Evolutionary conservation across 495 filamentous ascomycete genomes (phyloP).

Genomic region (Neurospora intermedia): DNA sequence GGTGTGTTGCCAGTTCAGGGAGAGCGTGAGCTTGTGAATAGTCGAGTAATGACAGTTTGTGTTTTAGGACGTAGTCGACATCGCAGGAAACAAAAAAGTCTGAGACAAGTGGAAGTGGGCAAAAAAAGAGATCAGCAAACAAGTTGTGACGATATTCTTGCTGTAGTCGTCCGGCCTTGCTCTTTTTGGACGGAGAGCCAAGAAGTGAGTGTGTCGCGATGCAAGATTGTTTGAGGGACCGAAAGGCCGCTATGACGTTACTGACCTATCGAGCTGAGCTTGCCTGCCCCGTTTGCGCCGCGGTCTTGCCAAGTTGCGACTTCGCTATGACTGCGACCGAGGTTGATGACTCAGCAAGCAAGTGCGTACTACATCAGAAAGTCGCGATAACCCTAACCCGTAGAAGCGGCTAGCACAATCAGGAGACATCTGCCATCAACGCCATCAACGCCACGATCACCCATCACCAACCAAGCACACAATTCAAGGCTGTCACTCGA

Average conservation of each 20-base stretch:
- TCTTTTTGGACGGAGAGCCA: neutral
- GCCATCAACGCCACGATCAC: neutral
- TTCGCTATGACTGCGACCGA: neutral
- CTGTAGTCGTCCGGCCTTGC: neutral
- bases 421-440: neutral
- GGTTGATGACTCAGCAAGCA: neutral
- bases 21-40: neutral
- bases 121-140: conserved; percentile 1
- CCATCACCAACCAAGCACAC: too few relatives aligned
- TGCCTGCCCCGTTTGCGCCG: neutral
- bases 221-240: neutral
- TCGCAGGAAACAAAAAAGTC: neutral
- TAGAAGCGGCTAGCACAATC: neutral
- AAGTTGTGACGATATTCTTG: conserved; percentile 6
- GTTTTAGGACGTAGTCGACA: neutral
- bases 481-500: neutral
- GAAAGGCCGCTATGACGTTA: neutral
- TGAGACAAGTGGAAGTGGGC: neutral
- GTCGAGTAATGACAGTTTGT: neutral
- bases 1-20: neutral
- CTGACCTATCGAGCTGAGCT: neutral
- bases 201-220: neutral
- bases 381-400: neutral
- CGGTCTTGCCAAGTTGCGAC: neutral
- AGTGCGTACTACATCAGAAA: neutral